Base-by-base conservation (phyloP, 1,284 basidiomycete species). In the Moesziomyces parantarcticus region DNA sequence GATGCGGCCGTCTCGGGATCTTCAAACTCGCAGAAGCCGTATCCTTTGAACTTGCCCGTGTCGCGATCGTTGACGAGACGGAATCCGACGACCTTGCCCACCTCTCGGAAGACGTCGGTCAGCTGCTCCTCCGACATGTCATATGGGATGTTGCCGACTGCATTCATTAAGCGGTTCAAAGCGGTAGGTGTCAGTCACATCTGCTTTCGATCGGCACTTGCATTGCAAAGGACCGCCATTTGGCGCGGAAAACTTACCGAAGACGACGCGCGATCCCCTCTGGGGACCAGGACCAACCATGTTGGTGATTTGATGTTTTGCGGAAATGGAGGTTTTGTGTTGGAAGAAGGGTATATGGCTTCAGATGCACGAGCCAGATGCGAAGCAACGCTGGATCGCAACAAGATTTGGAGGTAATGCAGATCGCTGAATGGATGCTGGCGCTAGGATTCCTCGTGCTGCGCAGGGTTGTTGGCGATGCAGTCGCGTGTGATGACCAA, bases 11-110 rank as follows among this genome's bases (percentile, higher is more conserved):
- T 98, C 85, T 97, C 94, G 82, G 95, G 91, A 84, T 99, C 96
- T 79, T 92, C 90, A 84, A 94, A 97, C 88, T 97, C 94, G 86
- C 94, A 95, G 84, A 97, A 97, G 14, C 95, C 96, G 83, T 97
- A 99, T 16, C 97, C 96, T 85, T 93, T 94, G 50, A 94, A 92
- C 84, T 96, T 94, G 58, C 95, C 94, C 20, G 94, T 97, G 62
- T 94, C 92, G 76, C 93, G 88, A 86, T 99, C 96, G 85, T 94
- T 97, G 53, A 98, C 95, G 32, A 82, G 67, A 43, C 78, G 70
- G 61, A 83, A 81, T 2, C 77, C 81, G 25, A 78, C 80, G 22
- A 83, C 82, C 44, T 74, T 76, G 16, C 82, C 82, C 14, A 83
- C 82, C 52, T 83, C 80, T 11, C 67, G 58, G 46, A 83, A 83